Conservation (phyloP, 768 basidiomycete genomes). For the Pleurotus citrinopileatus region DNA sequence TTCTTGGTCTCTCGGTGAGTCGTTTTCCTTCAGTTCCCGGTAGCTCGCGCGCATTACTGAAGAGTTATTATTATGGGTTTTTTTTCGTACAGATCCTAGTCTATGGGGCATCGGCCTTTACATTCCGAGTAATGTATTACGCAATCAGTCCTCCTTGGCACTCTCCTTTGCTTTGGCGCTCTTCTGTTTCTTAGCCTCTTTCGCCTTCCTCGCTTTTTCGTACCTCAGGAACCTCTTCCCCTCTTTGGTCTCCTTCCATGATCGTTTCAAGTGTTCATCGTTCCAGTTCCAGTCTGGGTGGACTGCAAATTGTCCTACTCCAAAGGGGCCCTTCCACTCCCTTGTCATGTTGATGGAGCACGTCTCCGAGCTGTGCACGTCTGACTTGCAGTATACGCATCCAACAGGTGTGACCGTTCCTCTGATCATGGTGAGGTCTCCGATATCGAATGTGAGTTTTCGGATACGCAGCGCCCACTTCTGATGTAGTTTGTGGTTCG, state of each 20-base stretch:
- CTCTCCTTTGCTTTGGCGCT: background rate
- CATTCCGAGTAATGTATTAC: background rate
- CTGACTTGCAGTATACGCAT: slow-evolving; percentile 3
- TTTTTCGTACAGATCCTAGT: background rate
- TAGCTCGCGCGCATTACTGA: background rate
- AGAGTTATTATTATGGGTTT: background rate
- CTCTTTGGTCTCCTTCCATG: background rate
- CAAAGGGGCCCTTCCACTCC: background rate
- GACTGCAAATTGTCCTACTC: background rate
- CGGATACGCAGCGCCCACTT: background rate
- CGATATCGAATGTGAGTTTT: background rate
- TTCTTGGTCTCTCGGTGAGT: background rate
- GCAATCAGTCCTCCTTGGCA: background rate
- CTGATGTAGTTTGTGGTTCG: background rate
- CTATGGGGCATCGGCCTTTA: background rate
- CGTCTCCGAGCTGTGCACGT: background rate
- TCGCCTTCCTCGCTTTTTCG: background rate
- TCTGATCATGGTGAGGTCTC: background rate
- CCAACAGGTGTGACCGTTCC: background rate
- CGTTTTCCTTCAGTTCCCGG: background rate
- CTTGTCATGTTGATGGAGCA: background rate
- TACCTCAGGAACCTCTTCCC: background rate
- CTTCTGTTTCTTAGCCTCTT: background rate
- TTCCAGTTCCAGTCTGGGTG: background rate
- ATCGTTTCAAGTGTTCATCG: background rate